Evolutionary conservation across 1,139 yeast species (phyloP), one percentile per base, ranked within the genome.

Genomic region (Yamadazyma pseudoaaseri): DNA sequence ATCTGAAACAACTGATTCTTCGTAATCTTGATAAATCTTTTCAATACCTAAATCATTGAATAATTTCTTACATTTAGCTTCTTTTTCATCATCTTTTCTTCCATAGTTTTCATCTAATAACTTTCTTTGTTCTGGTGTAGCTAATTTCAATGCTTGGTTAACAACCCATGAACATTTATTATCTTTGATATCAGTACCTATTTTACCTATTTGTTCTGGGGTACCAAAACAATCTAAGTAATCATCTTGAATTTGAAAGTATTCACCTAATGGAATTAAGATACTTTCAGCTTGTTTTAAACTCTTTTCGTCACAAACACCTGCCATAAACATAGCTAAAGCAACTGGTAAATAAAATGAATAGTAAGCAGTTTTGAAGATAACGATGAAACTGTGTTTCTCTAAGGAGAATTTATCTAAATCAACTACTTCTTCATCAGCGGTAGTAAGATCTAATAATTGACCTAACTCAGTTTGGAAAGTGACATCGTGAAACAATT

Each of bases 181-280:
- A 63, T 94, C 99, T 68, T 86, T 86, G 56, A 94, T 94, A 61
- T 94, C 99, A 39, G 98, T 94, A 48, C 99, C 99, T 48, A 94
- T 87, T 73, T 94, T 94, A 44, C 99, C 99, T 56, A 92, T 92
- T 54, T 90, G 90, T 57, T 86, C 95, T 30, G 98, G 97, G 49
- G 94, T 89, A 44, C 98, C 99, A 57, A 86, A 94, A 64, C 97
- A 87, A 63, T 94, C 99, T 51, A 94, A 78, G 68, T 72, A 94
- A 62, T 94, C 99, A 58, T 94, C 99, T 68, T 94, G 98, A 50
- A 94, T 87, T 69, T 94, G 99, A 83, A 94, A 94, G 62, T 94
- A 94, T 65, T 94, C 97, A 41, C 99, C 99, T 49, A 92, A 76
- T 39, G 97, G 97, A 45, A 94, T 81, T 61, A 94, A 76, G 31